These are phyloP conservation scores for Claviceps lovelessii DNA, from an alignment of 2,329 filamentous ascomycete species.

Conservation along the genomic window DNA sequence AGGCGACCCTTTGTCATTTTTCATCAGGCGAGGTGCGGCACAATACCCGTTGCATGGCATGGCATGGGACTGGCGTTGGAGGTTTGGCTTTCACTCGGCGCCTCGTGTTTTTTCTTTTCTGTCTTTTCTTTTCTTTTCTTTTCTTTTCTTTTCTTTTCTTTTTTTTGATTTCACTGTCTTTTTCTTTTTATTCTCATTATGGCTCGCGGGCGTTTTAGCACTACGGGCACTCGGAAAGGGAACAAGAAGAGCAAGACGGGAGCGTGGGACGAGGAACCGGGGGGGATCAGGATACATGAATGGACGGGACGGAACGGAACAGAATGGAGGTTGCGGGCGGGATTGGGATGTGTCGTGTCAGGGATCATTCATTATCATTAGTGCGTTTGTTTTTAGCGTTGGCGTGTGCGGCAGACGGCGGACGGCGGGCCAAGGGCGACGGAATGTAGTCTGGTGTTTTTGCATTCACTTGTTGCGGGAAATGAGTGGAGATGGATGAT, in stretches of 20 bases:
- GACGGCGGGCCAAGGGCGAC: no score
- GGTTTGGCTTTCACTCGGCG: neutral
- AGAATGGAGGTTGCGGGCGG: neutral
- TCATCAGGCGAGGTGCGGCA: neutral
- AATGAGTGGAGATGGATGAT: no score
- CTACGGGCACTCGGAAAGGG: conserved; percentile 2
- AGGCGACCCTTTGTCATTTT: neutral
- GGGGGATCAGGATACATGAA: neutral
- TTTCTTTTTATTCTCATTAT: neutral
- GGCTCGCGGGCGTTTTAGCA: neutral
- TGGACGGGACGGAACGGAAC: neutral
- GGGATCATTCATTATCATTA: neutral
- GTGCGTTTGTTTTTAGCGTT: neutral
- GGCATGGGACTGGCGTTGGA: conserved; percentile 3
- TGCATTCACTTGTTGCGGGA: no score
- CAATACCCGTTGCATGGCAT: conserved; percentile 1
- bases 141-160: neutral
- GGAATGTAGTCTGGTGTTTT: no score
- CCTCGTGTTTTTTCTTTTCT: neutral
- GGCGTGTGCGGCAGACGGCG: no score
- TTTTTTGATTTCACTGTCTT: neutral
- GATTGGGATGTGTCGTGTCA: neutral
- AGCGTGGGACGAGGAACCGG: neutral
- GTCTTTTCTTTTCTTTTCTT: neutral
- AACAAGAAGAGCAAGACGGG: neutral